These are phyloP conservation scores for Hamamelis virginiana DNA, from an alignment of 164 flowering plant genomes.

Conservation along the genomic window DNA sequence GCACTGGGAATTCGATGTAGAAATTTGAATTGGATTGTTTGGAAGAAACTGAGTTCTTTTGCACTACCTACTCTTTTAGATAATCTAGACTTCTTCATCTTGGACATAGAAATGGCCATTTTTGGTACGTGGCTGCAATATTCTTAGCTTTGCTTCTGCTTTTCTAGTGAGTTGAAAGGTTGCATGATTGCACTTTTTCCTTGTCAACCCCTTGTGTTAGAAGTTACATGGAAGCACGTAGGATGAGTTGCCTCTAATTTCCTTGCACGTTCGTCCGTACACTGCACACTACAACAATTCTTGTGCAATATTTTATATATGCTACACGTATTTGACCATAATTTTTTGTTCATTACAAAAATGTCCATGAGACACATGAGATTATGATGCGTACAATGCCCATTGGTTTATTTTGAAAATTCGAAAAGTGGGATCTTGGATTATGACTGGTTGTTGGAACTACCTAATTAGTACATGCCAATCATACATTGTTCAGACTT, in stretches of 20 bases:
- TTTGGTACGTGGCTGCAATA: not conserved
- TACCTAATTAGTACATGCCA: too few relatives aligned
- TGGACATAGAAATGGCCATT: constrained; percentile 40
- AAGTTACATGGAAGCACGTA: constrained; percentile 32
- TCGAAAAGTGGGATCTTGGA: too few relatives aligned
- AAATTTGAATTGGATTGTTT: constrained; percentile 15
- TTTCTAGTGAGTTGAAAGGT: constrained; percentile 13
- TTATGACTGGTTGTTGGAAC: too few relatives aligned
- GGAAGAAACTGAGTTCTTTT: constrained; percentile 6
- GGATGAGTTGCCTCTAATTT: constrained; percentile 1
- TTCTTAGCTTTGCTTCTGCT: constrained; percentile 6
- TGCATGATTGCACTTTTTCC: not conserved
- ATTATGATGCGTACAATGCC: too few relatives aligned
- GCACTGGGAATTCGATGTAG: constrained; percentile 33
- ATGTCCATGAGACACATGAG: too few relatives aligned
- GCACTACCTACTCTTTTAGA: constrained; percentile 19
- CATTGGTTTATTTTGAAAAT: too few relatives aligned
- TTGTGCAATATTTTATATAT: too few relatives aligned
- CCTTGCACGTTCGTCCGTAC: constrained; percentile 20
- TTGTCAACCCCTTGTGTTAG: not conserved
- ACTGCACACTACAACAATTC: not conserved
- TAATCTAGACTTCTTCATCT: constrained; percentile 25
- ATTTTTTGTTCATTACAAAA: too few relatives aligned
- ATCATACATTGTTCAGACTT: too few relatives aligned
- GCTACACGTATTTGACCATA: too few relatives aligned